Evolutionary conservation across 1,284 basidiomycete genomes (phyloP).

Genomic region (Heterobasidion irregulare): DNA sequence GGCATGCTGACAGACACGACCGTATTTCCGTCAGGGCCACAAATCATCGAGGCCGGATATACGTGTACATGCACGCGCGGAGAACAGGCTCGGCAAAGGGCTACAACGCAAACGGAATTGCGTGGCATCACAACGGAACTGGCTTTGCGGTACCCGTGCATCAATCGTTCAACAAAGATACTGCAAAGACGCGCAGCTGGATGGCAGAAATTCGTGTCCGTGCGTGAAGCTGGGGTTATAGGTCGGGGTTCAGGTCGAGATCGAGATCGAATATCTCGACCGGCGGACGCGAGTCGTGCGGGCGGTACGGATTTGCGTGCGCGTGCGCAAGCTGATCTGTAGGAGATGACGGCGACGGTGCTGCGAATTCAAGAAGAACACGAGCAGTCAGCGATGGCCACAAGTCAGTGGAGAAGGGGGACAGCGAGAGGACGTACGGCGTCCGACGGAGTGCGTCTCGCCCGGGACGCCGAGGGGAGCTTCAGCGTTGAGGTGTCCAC

Average conservation of each 20-base stretch:
- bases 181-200: too few species aligned
- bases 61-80: too few species aligned
- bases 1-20: too few species aligned
- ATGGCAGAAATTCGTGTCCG: too few species aligned
- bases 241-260: slow-evolving; percentile 71
- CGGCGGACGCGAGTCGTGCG: slow-evolving; percentile 51
- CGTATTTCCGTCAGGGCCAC: too few species aligned
- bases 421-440: slow-evolving; percentile 36
- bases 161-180: too few species aligned
- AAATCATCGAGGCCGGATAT: too few species aligned
- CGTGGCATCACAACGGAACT: too few species aligned
- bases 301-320: slow-evolving; percentile 60
- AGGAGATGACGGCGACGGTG: slow-evolving; percentile 49
- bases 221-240: slow-evolving; percentile 24
- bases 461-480: slow-evolving; percentile 67
- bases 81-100: too few species aligned
- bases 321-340: slow-evolving; percentile 34
- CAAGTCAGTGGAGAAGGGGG: neutral
- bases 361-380: slow-evolving; percentile 18
- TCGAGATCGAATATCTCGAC: slow-evolving; percentile 64
- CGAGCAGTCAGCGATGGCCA: neutral
- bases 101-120: too few species aligned
- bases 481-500: slow-evolving; percentile 68
- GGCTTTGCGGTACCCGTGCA: too few species aligned
- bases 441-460: slow-evolving; percentile 71